These are phyloP conservation scores for Erysimum cheiranthoides DNA, from an alignment of 345 rosid genomes.

Conservation along the genomic window DNA sequence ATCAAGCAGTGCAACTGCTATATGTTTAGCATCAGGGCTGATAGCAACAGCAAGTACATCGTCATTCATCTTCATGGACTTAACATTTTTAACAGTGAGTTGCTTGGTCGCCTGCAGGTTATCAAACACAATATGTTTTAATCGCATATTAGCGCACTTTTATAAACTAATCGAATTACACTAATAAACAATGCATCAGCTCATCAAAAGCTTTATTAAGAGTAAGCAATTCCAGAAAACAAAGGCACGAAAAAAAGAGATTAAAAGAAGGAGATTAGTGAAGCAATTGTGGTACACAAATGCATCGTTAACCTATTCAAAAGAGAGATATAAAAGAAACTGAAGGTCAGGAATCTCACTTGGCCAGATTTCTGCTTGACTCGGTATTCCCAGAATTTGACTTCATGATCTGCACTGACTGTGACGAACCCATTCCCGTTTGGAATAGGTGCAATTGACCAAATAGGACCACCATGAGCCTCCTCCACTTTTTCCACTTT, in stretches of 20 bases:
- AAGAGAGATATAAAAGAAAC: conserved; percentile 15
- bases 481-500: conserved; percentile 65
- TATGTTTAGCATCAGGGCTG: conserved; percentile 87
- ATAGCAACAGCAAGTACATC: conserved; percentile 86
- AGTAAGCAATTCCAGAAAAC: not conserved
- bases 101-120: conserved; percentile 67
- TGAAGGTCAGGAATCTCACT: conserved; percentile 48
- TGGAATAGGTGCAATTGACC: conserved; percentile 77
- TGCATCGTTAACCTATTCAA: conserved; percentile 3
- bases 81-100: conserved; percentile 65
- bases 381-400: conserved; percentile 92
- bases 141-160: not conserved
- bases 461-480: conserved; percentile 88
- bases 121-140: conserved; percentile 1
- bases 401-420: conserved; percentile 93
- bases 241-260: not conserved
- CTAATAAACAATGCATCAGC: not conserved
- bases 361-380: conserved; percentile 70
- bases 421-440: conserved; percentile 85
- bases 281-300: conserved; percentile 2
- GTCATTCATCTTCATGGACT: conserved; percentile 92
- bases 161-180: not conserved
- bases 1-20: conserved; percentile 93
- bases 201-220: not conserved
- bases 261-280: not conserved